Evolutionary conservation across 139 green algal genomes (phyloP).

Genomic region (Raphidocelis subcapitata): DNA sequence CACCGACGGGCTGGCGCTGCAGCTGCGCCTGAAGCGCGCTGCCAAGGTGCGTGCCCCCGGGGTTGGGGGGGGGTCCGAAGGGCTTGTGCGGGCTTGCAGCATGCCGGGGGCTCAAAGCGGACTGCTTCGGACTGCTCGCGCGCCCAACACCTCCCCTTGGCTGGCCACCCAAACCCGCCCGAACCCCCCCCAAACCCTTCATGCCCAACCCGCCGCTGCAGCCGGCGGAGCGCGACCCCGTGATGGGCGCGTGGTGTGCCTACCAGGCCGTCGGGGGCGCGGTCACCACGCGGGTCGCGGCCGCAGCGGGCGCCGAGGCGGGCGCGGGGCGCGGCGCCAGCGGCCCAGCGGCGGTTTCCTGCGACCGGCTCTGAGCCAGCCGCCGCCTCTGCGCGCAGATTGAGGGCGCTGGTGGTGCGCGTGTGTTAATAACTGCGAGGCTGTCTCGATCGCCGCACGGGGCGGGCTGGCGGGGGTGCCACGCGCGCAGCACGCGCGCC

Average conservation of each 20-base stretch:
- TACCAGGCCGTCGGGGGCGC: constrained; percentile 66
- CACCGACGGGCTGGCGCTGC: constrained; percentile 44
- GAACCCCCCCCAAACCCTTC: not conserved
- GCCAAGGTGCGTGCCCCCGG: constrained; percentile 22
- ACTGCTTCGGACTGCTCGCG: not conserved
- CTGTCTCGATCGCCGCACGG: too few relatives aligned
- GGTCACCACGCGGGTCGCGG: constrained; percentile 46
- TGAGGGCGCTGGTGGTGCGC: too few relatives aligned
- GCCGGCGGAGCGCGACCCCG: constrained; percentile 51
- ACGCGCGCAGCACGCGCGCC: too few relatives aligned
- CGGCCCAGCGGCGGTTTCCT: too few relatives aligned
- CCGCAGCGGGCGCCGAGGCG: too few relatives aligned
- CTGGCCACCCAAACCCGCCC: not conserved
- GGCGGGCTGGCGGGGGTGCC: too few relatives aligned
- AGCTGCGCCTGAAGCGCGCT: constrained; percentile 57
- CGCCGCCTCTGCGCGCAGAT: too few relatives aligned
- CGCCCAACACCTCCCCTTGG: not conserved
- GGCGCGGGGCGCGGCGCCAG: too few relatives aligned
- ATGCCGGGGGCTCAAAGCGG: not conserved
- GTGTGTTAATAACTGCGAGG: too few relatives aligned
- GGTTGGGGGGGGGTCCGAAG: not conserved
- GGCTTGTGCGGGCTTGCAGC: constrained; percentile 18
- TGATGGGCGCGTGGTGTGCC: constrained; percentile 57
- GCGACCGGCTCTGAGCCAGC: too few relatives aligned
- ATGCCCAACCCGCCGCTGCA: not conserved